These are phyloP conservation scores for Malus hybrid DNA, from an alignment of 331 rosid genomes.

Conservation along the genomic window DNA sequence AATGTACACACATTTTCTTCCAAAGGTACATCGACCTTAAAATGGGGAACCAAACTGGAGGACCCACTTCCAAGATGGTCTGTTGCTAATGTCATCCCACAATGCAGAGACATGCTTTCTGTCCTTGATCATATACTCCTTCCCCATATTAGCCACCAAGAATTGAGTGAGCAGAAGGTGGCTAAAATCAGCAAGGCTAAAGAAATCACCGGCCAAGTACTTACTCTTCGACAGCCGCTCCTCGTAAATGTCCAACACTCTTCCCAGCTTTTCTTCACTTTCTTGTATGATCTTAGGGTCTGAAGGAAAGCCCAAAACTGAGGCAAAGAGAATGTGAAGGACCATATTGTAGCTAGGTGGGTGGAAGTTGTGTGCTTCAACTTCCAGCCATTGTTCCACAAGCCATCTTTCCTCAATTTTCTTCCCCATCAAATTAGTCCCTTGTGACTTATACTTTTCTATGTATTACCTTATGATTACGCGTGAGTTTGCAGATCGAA, in stretches of 20 bases:
- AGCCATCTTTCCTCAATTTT: slow-evolving; percentile 9
- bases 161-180: slow-evolving; percentile 23
- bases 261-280: slow-evolving; percentile 35
- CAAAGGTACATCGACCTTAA: background rate
- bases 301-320: slow-evolving; percentile 4
- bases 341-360: slow-evolving; percentile 20
- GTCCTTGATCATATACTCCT: slow-evolving; percentile 2
- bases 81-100: slow-evolving; percentile 14
- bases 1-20: background rate
- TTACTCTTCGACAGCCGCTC: slow-evolving; percentile 35
- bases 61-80: slow-evolving; percentile 10
- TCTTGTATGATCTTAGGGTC: slow-evolving; percentile 31
- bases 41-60: background rate
- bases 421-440: slow-evolving; percentile 9
- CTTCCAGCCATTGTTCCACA: slow-evolving; percentile 40
- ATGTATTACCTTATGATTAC: slow-evolving; percentile 7
- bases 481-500: background rate
- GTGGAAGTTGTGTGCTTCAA: slow-evolving; percentile 37
- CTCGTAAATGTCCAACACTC: slow-evolving; percentile 47
- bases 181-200: slow-evolving; percentile 55
- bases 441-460: slow-evolving; percentile 12
- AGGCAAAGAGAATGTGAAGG: slow-evolving; percentile 19
- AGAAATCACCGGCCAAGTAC: slow-evolving; percentile 53
- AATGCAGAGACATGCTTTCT: slow-evolving; percentile 9
- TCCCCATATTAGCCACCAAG: background rate